These are phyloP conservation scores for Austroboletus festivus DNA, from an alignment of 768 basidiomycete species.

Conservation along the genomic window DNA sequence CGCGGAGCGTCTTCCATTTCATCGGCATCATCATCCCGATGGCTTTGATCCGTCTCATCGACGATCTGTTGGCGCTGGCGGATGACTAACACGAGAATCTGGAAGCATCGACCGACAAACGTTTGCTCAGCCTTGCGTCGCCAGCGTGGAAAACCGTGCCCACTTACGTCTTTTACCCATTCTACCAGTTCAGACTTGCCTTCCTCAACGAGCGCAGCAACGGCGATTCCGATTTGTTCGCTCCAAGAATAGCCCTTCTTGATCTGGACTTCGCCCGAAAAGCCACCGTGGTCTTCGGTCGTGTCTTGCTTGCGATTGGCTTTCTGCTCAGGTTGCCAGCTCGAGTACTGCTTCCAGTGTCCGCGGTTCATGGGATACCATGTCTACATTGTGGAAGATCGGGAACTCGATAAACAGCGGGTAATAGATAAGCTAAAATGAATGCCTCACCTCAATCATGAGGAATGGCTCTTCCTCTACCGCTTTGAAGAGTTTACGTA, in stretches of 20 bases:
- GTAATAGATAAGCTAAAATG: constrained; percentile 23
- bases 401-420: constrained; percentile 18
- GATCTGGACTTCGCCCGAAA: constrained; percentile 70
- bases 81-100: constrained; percentile 65
- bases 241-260: constrained; percentile 88
- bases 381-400: constrained; percentile 43
- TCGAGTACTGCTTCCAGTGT: constrained; percentile 82
- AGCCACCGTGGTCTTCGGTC: constrained; percentile 37
- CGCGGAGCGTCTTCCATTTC: constrained; percentile 32
- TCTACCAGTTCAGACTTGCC: constrained; percentile 63
- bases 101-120: constrained; percentile 4
- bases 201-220: constrained; percentile 68
- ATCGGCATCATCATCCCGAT: constrained; percentile 36
- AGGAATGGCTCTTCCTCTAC: constrained; percentile 82
- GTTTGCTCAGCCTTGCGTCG: constrained; percentile 18
- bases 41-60: constrained; percentile 52
- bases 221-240: constrained; percentile 84
- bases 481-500: constrained; percentile 93
- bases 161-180: constrained; percentile 80
- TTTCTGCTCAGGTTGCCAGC: constrained; percentile 60
- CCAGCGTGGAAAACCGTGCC: constrained; percentile 16
- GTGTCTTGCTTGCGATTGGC: constrained; percentile 31
- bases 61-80: constrained; percentile 57
- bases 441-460: constrained; percentile 72
- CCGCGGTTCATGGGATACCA: constrained; percentile 89